These are phyloP conservation scores for Physcomitrium patens DNA, from an alignment of 225 moss, liverwort and hornwort genomes.

Conservation along the genomic window DNA sequence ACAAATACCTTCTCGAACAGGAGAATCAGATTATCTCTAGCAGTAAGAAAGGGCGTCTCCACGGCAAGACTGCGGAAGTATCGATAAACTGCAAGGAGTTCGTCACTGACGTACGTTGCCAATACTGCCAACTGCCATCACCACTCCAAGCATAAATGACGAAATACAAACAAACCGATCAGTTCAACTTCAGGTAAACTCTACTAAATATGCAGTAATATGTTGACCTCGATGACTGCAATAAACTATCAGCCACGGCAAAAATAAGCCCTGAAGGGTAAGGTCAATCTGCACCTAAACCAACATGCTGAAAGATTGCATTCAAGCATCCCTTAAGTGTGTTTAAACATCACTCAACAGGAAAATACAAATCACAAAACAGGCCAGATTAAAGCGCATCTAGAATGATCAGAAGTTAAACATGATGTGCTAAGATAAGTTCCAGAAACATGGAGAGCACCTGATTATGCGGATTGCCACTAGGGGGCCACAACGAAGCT, in stretches of 20 bases:
- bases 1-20: constrained; percentile 88
- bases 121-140: constrained; percentile 90
- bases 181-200: not conserved
- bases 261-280: constrained; percentile 3
- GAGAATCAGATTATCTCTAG: constrained; percentile 94
- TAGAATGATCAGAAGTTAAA: not conserved
- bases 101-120: constrained; percentile 93
- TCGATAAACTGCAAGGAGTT: constrained; percentile 95
- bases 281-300: constrained; percentile 10
- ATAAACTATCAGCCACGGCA: not conserved
- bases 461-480: constrained; percentile 99
- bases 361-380: not conserved
- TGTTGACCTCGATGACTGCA: not conserved
- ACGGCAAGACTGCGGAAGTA: constrained; percentile 99
- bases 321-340: constrained; percentile 13
- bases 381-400: not conserved
- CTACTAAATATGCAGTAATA: constrained; percentile 7
- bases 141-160: constrained; percentile 33
- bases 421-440: not conserved
- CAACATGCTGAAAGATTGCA: constrained; percentile 6
- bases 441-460: constrained; percentile 40
- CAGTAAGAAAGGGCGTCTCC: constrained; percentile 93
- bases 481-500: constrained; percentile 84
- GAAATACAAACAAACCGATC: constrained; percentile 4
- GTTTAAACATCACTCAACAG: not conserved